These are phyloP conservation scores for Lachnellula arida DNA, from an alignment of 2,329 filamentous ascomycete species.

Conservation along the genomic window DNA sequence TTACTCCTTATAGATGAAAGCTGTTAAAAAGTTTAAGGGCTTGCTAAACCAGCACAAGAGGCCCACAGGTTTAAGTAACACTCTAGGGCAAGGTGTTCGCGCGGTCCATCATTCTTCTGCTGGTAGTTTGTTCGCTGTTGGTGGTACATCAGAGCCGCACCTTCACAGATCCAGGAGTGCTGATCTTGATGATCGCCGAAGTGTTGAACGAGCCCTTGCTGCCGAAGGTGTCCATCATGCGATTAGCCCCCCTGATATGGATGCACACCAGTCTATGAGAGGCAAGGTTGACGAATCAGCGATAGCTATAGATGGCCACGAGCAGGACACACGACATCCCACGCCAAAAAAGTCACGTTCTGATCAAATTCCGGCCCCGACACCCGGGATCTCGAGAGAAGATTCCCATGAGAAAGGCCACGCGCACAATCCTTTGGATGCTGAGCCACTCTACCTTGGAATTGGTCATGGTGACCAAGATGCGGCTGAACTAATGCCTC, in stretches of 20 bases:
- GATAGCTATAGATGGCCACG: background rate
- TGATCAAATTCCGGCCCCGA: constrained; percentile 26
- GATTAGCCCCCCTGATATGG: constrained; percentile 28
- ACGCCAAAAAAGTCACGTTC: constrained; percentile 12
- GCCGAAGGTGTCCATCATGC: constrained; percentile 50
- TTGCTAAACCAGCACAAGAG: constrained; percentile 55
- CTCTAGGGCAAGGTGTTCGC: constrained; percentile 53
- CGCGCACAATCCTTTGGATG: constrained; percentile 59
- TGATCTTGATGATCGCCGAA: constrained; percentile 46
- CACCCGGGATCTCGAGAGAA: constrained; percentile 33
- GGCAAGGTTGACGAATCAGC: constrained; percentile 11
- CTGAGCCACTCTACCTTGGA: constrained; percentile 62
- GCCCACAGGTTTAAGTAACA: constrained; percentile 49
- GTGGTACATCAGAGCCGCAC: constrained; percentile 33
- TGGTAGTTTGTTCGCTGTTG: constrained; percentile 37
- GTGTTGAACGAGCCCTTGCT: constrained; percentile 45
- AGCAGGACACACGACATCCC: background rate
- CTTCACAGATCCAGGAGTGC: constrained; percentile 43
- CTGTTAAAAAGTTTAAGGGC: constrained; percentile 81
- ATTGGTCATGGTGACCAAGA: constrained; percentile 64
- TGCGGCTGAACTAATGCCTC: constrained; percentile 31
- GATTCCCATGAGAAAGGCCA: constrained; percentile 51
- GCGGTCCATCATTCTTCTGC: constrained; percentile 46
- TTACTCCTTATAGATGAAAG: constrained; percentile 63
- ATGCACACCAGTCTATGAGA: constrained; percentile 2